Evolutionary conservation across 2,329 filamentous ascomycete genomes (phyloP).

Genomic region (Alternaria gansuensis): DNA sequence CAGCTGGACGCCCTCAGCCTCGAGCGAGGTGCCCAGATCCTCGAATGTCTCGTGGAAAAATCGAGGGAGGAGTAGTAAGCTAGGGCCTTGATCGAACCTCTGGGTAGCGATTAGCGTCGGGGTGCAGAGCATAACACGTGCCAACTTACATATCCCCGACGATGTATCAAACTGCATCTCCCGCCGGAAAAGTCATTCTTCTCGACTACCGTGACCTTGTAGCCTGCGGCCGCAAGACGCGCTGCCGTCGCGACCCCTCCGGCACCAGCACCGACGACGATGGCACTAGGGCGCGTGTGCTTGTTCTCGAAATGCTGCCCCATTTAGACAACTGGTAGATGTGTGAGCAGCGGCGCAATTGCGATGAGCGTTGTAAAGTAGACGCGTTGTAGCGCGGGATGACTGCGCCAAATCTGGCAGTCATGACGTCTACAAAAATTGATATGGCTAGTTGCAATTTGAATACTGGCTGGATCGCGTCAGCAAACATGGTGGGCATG

Average conservation of each 20-base stretch:
- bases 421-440: conserved; percentile 32
- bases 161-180: conserved; percentile 71
- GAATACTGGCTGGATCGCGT: neutral
- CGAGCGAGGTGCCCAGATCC: conserved; percentile 72
- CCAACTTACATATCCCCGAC: conserved; percentile 63
- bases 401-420: conserved; percentile 14
- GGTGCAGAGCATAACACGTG: neutral
- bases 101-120: conserved; percentile 28
- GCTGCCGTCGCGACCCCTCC: conserved; percentile 77
- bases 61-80: conserved; percentile 74
- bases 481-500: conserved; percentile 8
- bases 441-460: conserved; percentile 11
- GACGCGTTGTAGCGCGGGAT: conserved; percentile 20
- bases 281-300: conserved; percentile 36
- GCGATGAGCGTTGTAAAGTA: conserved; percentile 14
- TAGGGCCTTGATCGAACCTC: conserved; percentile 80
- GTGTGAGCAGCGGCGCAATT: neutral
- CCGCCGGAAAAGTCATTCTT: conserved; percentile 79
- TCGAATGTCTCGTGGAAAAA: conserved; percentile 74
- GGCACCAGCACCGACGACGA: conserved; percentile 69
- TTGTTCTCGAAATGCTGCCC: conserved; percentile 18
- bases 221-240: conserved; percentile 74
- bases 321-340: conserved; percentile 17
- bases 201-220: conserved; percentile 78
- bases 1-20: conserved; percentile 71